phyloP scores from a whole-genome alignment of 352 stramenopile species.

The Globisporangium iwayamae region DNA sequence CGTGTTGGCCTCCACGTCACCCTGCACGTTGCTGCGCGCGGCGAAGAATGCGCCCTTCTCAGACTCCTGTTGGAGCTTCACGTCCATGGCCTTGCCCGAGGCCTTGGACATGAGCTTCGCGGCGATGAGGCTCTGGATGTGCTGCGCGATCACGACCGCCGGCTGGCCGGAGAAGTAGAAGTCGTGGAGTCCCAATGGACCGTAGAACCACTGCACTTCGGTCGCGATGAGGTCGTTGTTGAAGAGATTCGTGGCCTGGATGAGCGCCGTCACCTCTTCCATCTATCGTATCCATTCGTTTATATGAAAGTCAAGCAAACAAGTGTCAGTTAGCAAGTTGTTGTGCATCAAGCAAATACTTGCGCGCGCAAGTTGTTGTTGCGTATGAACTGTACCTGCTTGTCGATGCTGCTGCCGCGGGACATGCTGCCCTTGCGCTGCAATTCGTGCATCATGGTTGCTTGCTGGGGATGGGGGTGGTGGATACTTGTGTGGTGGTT shows the following conservation, averaged over 20 bases:
- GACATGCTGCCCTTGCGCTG: conserved; percentile 16
- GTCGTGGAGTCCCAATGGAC: conserved; percentile 71
- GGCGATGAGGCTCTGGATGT: conserved; percentile 77
- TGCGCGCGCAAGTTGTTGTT: neutral
- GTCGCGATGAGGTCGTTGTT: conserved; percentile 50
- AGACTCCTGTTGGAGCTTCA: conserved; percentile 79
- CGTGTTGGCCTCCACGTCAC: conserved; percentile 45
- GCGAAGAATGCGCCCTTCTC: conserved; percentile 77
- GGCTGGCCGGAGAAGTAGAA: conserved; percentile 81
- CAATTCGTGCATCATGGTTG: conserved; percentile 10
- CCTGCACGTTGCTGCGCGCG: conserved; percentile 78
- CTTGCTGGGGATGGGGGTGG: neutral
- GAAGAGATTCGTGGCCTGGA: conserved; percentile 55
- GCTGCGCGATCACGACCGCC: conserved; percentile 56
- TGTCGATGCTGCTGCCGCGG: conserved; percentile 17
- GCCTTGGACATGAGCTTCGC: conserved; percentile 83
- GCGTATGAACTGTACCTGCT: conserved; percentile 6
- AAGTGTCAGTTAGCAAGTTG: neutral
- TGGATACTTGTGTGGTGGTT: neutral
- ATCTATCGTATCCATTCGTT: conserved; percentile 25
- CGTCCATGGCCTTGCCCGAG: conserved; percentile 65
- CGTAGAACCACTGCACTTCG: conserved; percentile 84
- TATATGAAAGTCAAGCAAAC: neutral
- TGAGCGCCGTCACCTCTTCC: conserved; percentile 62
- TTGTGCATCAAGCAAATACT: neutral